These are phyloP conservation scores for Cnidoscolus chayamansa DNA, from an alignment of 441 rosid genomes.

Conservation along the genomic window DNA sequence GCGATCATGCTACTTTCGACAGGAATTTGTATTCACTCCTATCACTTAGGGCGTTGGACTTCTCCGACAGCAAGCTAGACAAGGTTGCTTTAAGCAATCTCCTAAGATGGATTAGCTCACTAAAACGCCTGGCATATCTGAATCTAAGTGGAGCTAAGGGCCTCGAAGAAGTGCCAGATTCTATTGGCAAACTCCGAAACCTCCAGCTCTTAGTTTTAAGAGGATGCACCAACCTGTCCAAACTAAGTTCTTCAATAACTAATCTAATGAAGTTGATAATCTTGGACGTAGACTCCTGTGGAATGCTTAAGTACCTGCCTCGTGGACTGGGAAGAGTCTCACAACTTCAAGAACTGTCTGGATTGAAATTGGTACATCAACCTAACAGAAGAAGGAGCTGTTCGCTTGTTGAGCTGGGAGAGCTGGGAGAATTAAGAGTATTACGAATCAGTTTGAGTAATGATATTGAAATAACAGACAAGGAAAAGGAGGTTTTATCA, in stretches of 20 bases:
- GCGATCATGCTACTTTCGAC: slow-evolving; percentile 3
- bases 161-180: slow-evolving; percentile 26
- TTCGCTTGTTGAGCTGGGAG: slow-evolving; percentile 18
- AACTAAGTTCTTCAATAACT: slow-evolving; percentile 11
- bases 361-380: slow-evolving; percentile 20
- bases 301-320: background rate
- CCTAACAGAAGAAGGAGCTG: slow-evolving; percentile 4
- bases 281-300: background rate
- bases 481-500: slow-evolving; percentile 4
- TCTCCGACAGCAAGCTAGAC: slow-evolving; percentile 23
- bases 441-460: slow-evolving; percentile 14
- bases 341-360: slow-evolving; percentile 31
- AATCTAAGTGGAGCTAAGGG: slow-evolving; percentile 30
- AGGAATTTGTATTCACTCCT: slow-evolving; percentile 5
- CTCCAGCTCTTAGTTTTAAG: slow-evolving; percentile 31
- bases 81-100: slow-evolving; percentile 11
- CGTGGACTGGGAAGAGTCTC: slow-evolving; percentile 22
- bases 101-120: slow-evolving; percentile 9
- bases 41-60: slow-evolving; percentile 32
- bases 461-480: slow-evolving; percentile 12
- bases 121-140: slow-evolving; percentile 22
- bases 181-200: slow-evolving; percentile 28
- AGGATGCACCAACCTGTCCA: slow-evolving; percentile 23
- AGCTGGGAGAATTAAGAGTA: slow-evolving; percentile 22
- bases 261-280: background rate